Base-by-base conservation (phyloP, 768 basidiomycete species). In the Phaeolepiota aurea region DNA sequence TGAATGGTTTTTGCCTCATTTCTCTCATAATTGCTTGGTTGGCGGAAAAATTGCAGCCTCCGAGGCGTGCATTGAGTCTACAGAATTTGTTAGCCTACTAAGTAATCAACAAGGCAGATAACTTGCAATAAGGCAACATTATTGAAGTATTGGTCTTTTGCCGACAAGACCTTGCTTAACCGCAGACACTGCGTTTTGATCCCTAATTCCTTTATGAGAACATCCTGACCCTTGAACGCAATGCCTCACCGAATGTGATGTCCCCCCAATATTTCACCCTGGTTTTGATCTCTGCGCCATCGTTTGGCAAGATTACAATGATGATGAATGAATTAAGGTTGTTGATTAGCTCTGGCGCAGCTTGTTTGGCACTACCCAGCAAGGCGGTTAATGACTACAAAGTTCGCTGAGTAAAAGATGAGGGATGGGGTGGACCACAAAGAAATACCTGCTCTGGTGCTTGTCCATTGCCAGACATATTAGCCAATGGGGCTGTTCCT, bases 181-280 rank as follows among this genome's bases (percentile, higher is more conserved):
- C 67, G 51, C 10, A 74, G 48, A 51, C 72, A 76, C 40, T 74
- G 67, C 0, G 73, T 75, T 3, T 59, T 47, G 5, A 69, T 50
- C n/a, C 70, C 71, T 50, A 28, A 7, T n/a, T n/a, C n/a, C n/a
- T n/a, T n/a, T n/a, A n/a, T n/a, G n/a, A n/a, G n/a, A n/a, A n/a
- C n/a, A n/a, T n/a, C n/a, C n/a, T n/a, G n/a, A n/a, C n/a, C n/a
- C n/a, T n/a, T n/a, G 41, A 18, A n/a, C 22, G 43, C n/a, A 15
- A 23, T 33, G 9, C 12, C 38, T 39, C 12, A 48, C 64, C 64
- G 16, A 46, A 34, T 7, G 12, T 11, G 11, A 61, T 53, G 49
- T 81, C 79, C 0, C 80, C 78, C 66, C 70, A 78, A 16, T 65
- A 63, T 44, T 84, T 84, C 18, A 83, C 65, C 0, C 48, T 38